Conservation (phyloP, 176 grass and related monocot genomes). For the Microstegium vimineum region DNA sequence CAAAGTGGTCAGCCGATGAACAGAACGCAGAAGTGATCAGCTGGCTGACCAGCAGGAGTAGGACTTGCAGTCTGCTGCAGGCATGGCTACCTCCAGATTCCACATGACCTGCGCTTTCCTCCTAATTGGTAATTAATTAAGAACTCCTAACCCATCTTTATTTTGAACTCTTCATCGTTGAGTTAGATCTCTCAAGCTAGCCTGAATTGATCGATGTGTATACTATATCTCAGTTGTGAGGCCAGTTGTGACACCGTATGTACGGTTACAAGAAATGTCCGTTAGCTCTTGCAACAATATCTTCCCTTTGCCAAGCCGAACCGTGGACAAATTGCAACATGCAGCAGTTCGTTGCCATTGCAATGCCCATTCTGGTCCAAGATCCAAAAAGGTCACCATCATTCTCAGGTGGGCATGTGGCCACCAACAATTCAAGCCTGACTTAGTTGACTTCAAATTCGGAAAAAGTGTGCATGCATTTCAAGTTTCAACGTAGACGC, state of each 20-base stretch:
- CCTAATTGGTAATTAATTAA: neutral
- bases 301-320: neutral
- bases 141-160: neutral
- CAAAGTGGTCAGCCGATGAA: neutral
- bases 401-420: neutral
- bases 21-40: neutral
- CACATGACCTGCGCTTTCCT: slow-evolving; percentile 13
- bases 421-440: neutral
- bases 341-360: neutral
- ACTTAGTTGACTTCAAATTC: neutral
- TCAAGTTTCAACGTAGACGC: neutral
- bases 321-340: neutral
- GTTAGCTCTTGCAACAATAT: neutral
- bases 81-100: slow-evolving; percentile 20
- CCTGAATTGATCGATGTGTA: too few species aligned
- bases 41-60: too few species aligned
- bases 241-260: too few species aligned
- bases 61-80: too few species aligned
- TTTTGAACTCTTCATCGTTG: too few species aligned
- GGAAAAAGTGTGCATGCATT: neutral
- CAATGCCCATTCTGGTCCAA: neutral
- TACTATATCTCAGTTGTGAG: too few species aligned
- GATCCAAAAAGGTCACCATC: neutral
- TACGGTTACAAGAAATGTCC: neutral
- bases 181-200: too few species aligned